These are phyloP conservation scores for Hygrophorus russula DNA, from an alignment of 768 basidiomycete species.

Conservation along the genomic window DNA sequence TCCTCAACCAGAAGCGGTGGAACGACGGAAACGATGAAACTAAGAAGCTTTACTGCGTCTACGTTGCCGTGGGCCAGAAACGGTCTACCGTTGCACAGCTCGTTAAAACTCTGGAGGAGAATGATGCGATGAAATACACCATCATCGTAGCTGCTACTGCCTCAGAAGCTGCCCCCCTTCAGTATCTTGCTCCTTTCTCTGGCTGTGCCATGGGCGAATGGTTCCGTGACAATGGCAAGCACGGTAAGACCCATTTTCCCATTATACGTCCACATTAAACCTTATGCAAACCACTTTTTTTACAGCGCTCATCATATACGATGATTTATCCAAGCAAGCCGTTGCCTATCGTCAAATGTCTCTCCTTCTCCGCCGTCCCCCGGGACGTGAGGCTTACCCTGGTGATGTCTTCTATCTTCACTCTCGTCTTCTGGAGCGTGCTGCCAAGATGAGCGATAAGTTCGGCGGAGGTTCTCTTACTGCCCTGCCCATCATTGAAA, in stretches of 20 bases:
- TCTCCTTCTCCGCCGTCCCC: conserved; percentile 97
- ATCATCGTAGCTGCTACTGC: conserved; percentile 99
- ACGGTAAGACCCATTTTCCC: conserved; percentile 46
- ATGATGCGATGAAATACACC: conserved; percentile 99
- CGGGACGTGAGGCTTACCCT: conserved; percentile 99
- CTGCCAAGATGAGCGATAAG: conserved; percentile 99
- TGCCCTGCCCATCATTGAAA: conserved; percentile 98
- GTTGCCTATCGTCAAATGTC: conserved; percentile 99
- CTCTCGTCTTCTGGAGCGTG: conserved; percentile 99
- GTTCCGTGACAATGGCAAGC: conserved; percentile 99
- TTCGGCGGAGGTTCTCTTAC: conserved; percentile 98
- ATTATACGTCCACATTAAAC: conserved; percentile 6
- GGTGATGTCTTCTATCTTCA: conserved; percentile 99
- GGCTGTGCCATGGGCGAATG: conserved; percentile 99
- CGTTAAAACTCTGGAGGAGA: conserved; percentile 99
- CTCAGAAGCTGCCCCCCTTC: conserved; percentile 97
- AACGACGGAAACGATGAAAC: conserved; percentile 94
- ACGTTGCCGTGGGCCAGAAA: conserved; percentile 99
- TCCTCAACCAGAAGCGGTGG: conserved; percentile 99
- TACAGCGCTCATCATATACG: conserved; percentile 93
- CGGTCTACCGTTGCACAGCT: conserved; percentile 99
- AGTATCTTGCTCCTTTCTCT: conserved; percentile 99
- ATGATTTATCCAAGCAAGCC: conserved; percentile 99
- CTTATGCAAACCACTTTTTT: conserved; percentile 29
- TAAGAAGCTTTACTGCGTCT: conserved; percentile 99